These are phyloP conservation scores for Marchantia paleacea DNA, from an alignment of 225 moss, liverwort and hornwort species.

Conservation along the genomic window DNA sequence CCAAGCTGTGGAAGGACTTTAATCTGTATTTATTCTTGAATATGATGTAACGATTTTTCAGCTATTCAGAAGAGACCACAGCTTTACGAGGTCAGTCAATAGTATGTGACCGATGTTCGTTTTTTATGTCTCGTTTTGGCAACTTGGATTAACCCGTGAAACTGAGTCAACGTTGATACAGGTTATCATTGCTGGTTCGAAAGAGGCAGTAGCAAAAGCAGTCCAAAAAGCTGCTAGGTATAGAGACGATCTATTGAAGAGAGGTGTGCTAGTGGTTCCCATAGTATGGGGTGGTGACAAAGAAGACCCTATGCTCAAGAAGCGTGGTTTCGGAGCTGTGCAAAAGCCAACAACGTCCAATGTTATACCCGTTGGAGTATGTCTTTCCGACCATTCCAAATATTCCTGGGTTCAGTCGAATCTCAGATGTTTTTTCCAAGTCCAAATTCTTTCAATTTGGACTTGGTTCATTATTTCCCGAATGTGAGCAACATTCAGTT, in stretches of 20 bases:
- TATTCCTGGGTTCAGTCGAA: background rate
- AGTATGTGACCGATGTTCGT: background rate
- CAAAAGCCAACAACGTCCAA: constrained; percentile 41
- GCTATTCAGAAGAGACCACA: background rate
- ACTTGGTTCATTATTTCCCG: background rate
- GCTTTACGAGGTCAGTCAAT: background rate
- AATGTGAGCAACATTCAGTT: background rate
- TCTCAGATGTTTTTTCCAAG: background rate
- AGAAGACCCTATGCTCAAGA: constrained; percentile 50
- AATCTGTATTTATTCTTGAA: background rate
- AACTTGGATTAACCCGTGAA: background rate
- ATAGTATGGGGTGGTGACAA: constrained; percentile 60
- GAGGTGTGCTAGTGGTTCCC: constrained; percentile 85
- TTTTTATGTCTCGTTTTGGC: background rate
- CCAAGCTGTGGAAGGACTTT: background rate
- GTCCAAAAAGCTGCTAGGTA: constrained; percentile 65
- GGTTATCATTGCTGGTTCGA: constrained; percentile 86
- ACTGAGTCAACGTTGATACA: constrained; percentile 29
- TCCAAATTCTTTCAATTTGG: background rate
- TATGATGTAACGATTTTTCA: background rate
- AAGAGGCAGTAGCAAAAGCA: constrained; percentile 64
- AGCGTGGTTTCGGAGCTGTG: constrained; percentile 61
- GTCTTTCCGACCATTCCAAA: constrained; percentile 3
- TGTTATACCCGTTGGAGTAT: constrained; percentile 48
- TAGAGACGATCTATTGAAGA: constrained; percentile 80